These are phyloP conservation scores for Talaromyces albobiverticillius DNA, from an alignment of 2,329 filamentous ascomycete genomes.

Conservation along the genomic window DNA sequence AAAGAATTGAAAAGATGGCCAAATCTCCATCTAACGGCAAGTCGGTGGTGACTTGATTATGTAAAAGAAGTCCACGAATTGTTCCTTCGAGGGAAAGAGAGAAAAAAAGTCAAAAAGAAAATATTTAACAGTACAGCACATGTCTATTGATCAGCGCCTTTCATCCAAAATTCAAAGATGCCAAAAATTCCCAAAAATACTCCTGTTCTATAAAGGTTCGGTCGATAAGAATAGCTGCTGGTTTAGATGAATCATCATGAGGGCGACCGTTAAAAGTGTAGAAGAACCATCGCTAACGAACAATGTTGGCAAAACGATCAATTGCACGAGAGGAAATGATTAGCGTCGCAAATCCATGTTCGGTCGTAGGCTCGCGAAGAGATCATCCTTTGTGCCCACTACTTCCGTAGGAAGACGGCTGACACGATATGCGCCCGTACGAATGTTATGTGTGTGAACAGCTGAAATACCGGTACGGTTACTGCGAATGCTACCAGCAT, in stretches of 20 bases:
- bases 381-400: constrained; percentile 71
- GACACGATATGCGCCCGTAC: constrained; percentile 79
- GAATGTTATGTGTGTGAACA: constrained; percentile 67
- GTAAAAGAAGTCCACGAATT: not conserved
- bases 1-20: not conserved
- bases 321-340: not conserved
- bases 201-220: constrained; percentile 3
- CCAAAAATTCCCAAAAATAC: not conserved
- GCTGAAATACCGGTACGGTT: constrained; percentile 76
- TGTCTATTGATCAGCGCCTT: constrained; percentile 7
- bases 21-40: not conserved
- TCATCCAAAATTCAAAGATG: constrained; percentile 4
- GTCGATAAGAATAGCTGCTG: constrained; percentile 10
- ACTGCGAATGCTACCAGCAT: constrained; percentile 56
- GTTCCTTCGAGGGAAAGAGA: not conserved
- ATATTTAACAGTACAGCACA: constrained; percentile 9
- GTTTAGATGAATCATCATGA: no score
- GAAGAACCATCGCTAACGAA: constrained; percentile 9
- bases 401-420: constrained; percentile 78
- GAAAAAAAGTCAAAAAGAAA: not conserved
- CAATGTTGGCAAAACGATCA: constrained; percentile 5
- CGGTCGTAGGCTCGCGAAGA: constrained; percentile 58
- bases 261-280: not conserved
- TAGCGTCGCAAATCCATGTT: constrained; percentile 49
- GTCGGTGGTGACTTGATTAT: not conserved